A percentile compares a stretch with the other conserved stretches of the same genome.
Conservation (phyloP, 179 eudicot genomes). For the Silene noctiflora region DNA sequence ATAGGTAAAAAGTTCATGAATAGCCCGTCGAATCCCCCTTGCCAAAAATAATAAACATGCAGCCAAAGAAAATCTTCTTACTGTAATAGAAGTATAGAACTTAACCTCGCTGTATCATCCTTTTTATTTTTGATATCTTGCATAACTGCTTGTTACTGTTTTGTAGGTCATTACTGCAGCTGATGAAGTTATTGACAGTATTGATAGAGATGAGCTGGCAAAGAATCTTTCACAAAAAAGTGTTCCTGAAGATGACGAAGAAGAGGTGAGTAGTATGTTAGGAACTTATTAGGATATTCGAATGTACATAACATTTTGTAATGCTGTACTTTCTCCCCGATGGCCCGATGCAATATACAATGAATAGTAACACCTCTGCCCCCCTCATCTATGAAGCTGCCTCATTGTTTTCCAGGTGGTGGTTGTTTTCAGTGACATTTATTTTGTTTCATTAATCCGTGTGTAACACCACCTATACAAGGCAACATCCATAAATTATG, state of each 20-base stretch:
- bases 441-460: too few relatives aligned
- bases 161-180: conserved; percentile 73
- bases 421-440: too few relatives aligned
- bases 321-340: neutral
- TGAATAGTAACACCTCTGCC: neutral
- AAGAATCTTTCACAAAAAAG: conserved; percentile 60
- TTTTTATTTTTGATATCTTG: conserved; percentile 9
- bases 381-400: too few relatives aligned
- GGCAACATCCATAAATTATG: too few relatives aligned
- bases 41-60: too few relatives aligned
- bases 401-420: too few relatives aligned
- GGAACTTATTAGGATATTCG: neutral
- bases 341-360: neutral
- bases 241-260: conserved; percentile 91
- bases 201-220: conserved; percentile 79
- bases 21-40: too few relatives aligned
- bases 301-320: neutral
- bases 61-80: too few relatives aligned
- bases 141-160: conserved; percentile 10
- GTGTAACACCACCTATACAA: too few relatives aligned
- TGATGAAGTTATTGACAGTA: conserved; percentile 75
- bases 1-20: too few relatives aligned
- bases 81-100: too few relatives aligned
- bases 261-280: conserved; percentile 52
- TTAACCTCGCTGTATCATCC: neutral